Base-by-base conservation (phyloP, 768 basidiomycete genomes). In the Lactifluus hygrophoroides region DNA sequence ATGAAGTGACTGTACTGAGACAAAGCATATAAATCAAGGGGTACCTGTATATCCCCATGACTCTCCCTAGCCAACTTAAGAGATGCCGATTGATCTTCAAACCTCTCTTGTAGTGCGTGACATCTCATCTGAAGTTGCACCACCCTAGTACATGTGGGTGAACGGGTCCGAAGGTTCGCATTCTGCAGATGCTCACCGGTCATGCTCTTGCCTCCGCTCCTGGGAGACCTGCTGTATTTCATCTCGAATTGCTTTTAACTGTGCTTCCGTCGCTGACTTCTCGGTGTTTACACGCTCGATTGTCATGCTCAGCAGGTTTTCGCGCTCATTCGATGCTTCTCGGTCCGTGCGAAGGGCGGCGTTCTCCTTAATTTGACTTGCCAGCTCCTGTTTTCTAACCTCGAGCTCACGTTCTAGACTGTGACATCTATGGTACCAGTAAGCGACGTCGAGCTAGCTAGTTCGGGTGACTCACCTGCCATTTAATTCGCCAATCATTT, bases 21-120 rank as follows among this genome's bases (percentile, higher is more conserved):
- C 6, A 55, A 38, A 21, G 58, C 56, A 46, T 27, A 28, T 17
- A 44, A 17, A 37, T 9, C 16, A 3, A 49, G 48, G n/a, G 46
- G 28, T 65, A 77, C 79, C 69, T 80, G 82, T 13, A 80, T 61
- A 64, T 84, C 80, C 2, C 75, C 80, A 19, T 75, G 68, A 5
- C 77, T 72, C 58, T 85, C 83, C 63, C 80, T 82, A 7, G 79
- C 75, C 23, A 83, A 68, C 25, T 76, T 74, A 47, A 83, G 68
- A 1, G 80, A 79, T 6, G 79, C 70, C 1, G 75, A 67, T 61
- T 84, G 83, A 16, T 81, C 77, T 13, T 86, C 83, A 52, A 79
- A 80, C 25, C 82, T 76, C 54, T 86, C 82, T 65, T 85, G 79
- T 16, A 83, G 70, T 37, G 75, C 68, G 76, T 81, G 63, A 21